phyloP scores from a whole-genome alignment of 2,329 filamentous ascomycete genomes.

The Diplodia seriata region DNA sequence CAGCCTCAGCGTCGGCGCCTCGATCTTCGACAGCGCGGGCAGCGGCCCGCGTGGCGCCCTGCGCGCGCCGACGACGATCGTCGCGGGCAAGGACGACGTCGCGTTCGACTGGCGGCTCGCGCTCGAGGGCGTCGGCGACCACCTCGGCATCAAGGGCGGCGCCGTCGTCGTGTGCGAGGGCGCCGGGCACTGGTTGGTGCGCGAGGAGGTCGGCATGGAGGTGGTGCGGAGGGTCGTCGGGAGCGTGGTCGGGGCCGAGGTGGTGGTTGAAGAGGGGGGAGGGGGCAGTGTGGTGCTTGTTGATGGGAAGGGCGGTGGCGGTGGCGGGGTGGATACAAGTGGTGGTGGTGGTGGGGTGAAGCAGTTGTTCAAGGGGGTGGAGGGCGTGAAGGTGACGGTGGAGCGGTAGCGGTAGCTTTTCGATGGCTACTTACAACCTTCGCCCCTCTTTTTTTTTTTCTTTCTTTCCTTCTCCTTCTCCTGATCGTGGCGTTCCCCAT shows the following conservation, averaged over 20 bases:
- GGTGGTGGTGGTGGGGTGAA: conserved; percentile 15
- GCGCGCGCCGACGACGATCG: conserved; percentile 59
- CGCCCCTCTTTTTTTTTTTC: background rate
- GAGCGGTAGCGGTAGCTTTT: conserved; percentile 35
- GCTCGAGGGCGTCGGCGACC: conserved; percentile 61
- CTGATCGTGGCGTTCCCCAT: too few species aligned
- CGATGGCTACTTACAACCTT: too few species aligned
- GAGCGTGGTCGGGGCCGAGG: conserved; percentile 43
- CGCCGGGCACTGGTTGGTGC: conserved; percentile 62
- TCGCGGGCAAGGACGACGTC: conserved; percentile 61
- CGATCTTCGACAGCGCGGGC: conserved; percentile 51
- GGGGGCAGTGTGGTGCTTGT: background rate
- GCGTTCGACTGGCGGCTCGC: conserved; percentile 59
- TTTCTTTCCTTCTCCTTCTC: background rate
- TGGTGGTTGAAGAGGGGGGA: conserved; percentile 26
- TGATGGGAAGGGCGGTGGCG: background rate
- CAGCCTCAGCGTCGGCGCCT: conserved; percentile 44
- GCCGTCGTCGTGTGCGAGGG: conserved; percentile 55
- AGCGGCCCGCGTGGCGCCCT: conserved; percentile 53
- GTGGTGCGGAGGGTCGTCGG: conserved; percentile 51
- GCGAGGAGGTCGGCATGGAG: conserved; percentile 54
- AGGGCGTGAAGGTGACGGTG: conserved; percentile 35
- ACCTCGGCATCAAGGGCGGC: conserved; percentile 56
- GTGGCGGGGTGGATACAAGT: background rate
- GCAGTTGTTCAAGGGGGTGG: conserved; percentile 37